Conservation (phyloP, 2,329 filamentous ascomycete genomes). For the Microdochium nivale region DNA sequence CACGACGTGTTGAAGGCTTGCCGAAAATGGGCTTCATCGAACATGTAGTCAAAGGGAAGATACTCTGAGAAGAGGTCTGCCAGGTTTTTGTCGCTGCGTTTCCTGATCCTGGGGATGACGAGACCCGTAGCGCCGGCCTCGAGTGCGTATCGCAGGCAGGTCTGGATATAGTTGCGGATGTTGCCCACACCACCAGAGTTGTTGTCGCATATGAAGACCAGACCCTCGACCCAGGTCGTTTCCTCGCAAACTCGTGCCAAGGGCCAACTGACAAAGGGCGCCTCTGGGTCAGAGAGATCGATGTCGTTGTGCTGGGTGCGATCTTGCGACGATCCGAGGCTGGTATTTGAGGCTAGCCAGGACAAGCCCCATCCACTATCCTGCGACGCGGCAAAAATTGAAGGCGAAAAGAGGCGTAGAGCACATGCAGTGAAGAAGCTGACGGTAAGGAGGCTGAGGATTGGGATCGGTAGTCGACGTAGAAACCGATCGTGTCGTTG, state of each 20-base stretch:
- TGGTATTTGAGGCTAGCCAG: not conserved
- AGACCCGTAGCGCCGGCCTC: slow-evolving; percentile 37
- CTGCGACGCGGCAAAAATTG: not conserved
- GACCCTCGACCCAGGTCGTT: slow-evolving; percentile 27
- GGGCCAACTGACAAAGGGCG: slow-evolving; percentile 36
- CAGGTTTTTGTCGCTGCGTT: slow-evolving; percentile 30
- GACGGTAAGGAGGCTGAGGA: not conserved
- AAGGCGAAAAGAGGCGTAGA: not conserved
- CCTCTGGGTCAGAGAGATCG: slow-evolving; percentile 28
- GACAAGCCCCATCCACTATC: not conserved
- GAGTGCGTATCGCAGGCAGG: slow-evolving; percentile 39
- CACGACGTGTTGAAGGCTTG: slow-evolving; percentile 25
- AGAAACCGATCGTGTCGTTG: not conserved
- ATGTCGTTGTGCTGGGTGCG: slow-evolving; percentile 10
- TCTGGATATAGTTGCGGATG: slow-evolving; percentile 41
- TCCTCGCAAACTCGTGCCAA: slow-evolving; percentile 33
- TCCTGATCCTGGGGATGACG: slow-evolving; percentile 34
- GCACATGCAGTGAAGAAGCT: not conserved
- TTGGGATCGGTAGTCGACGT: not conserved
- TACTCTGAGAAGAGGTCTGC: slow-evolving; percentile 30
- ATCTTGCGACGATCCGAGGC: slow-evolving; percentile 1
- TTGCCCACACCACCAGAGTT: slow-evolving; percentile 43
- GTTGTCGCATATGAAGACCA: slow-evolving; percentile 40
- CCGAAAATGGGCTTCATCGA: slow-evolving; percentile 36
- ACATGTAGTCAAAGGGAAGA: slow-evolving; percentile 35